These are phyloP conservation scores for Cyclotella sp. DNA, from an alignment of 108 stramenopile species.

Conservation along the genomic window DNA sequence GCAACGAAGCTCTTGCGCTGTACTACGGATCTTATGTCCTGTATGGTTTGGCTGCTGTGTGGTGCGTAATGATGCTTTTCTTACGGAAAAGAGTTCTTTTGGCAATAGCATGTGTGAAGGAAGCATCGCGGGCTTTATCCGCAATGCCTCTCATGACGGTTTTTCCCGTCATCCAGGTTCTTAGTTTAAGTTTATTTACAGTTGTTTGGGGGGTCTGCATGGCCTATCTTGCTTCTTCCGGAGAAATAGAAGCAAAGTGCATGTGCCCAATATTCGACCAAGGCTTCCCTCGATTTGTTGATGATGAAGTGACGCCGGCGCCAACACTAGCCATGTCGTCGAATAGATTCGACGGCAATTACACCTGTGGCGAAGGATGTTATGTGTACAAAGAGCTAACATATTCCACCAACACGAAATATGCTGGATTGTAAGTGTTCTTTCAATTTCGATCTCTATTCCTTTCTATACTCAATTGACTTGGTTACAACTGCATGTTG, in stretches of 20 bases:
- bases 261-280: slow-evolving; percentile 13
- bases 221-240: slow-evolving; percentile 71
- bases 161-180: slow-evolving; percentile 67
- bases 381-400: slow-evolving; percentile 31
- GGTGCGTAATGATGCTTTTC: slow-evolving; percentile 62
- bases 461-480: background rate
- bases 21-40: slow-evolving; percentile 53
- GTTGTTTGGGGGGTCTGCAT: slow-evolving; percentile 63
- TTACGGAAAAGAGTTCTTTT: slow-evolving; percentile 77
- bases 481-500: too few relatives aligned
- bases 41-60: slow-evolving; percentile 57
- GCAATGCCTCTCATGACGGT: slow-evolving; percentile 72
- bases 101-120: slow-evolving; percentile 78
- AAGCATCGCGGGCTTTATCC: slow-evolving; percentile 76
- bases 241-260: slow-evolving; percentile 50
- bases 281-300: background rate
- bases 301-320: background rate
- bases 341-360: background rate
- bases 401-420: slow-evolving; percentile 34
- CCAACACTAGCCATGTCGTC: background rate
- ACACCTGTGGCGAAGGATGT: slow-evolving; percentile 3
- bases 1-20: slow-evolving; percentile 52
- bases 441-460: background rate
- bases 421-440: slow-evolving; percentile 40
- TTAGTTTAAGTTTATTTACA: slow-evolving; percentile 59